Conservation (phyloP, 345 rosid genomes). For the Syzygium grande region DNA sequence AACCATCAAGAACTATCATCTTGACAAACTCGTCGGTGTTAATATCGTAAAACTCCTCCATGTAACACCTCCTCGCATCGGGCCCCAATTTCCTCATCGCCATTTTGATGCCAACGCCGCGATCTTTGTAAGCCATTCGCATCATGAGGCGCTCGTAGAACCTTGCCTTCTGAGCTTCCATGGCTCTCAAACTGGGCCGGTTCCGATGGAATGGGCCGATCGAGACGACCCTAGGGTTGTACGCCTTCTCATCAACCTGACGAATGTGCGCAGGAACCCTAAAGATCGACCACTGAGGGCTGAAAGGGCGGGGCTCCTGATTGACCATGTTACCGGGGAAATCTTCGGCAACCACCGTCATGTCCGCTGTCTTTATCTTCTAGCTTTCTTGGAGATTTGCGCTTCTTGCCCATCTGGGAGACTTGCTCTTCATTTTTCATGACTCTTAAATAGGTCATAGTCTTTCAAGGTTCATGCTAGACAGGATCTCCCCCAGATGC, state of each 20-base stretch:
- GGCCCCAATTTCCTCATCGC: background rate
- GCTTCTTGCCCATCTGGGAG: background rate
- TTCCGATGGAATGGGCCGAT: background rate
- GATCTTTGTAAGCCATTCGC: background rate
- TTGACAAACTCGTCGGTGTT: background rate
- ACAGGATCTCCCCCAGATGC: background rate
- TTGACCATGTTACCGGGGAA: background rate
- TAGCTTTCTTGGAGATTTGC: background rate
- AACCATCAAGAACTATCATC: conserved; percentile 1
- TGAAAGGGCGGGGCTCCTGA: background rate
- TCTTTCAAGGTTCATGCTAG: background rate
- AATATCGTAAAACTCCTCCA: background rate
- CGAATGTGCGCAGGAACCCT: background rate
- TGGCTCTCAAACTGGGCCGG: background rate
- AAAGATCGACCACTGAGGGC: background rate
- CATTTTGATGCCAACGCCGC: background rate
- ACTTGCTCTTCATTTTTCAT: background rate
- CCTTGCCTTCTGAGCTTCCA: background rate
- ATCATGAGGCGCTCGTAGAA: background rate
- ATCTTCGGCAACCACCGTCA: background rate
- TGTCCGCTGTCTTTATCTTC: background rate
- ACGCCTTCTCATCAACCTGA: background rate
- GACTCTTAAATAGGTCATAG: background rate
- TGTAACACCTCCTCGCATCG: background rate
- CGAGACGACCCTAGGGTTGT: background rate